These are phyloP conservation scores for Fusarium equiseti DNA, from an alignment of 2,329 filamentous ascomycete genomes.

Conservation along the genomic window DNA sequence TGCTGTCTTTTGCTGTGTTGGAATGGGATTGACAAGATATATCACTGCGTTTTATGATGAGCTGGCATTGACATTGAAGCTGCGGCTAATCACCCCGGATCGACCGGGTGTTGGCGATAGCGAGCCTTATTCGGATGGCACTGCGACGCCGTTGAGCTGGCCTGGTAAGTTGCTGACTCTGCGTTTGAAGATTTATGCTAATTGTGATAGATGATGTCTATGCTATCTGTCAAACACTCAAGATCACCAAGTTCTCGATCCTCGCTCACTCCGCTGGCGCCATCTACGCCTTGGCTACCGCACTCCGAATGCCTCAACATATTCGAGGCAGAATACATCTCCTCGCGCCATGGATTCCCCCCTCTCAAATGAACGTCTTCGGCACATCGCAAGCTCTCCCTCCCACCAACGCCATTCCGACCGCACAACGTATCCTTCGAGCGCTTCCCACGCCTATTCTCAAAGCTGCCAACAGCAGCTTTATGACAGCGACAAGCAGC, in stretches of 20 bases:
- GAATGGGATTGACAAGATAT: conserved; percentile 96
- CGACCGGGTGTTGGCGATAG: conserved; percentile 94
- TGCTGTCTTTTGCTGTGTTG: conserved; percentile 95
- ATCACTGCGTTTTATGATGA: conserved; percentile 98
- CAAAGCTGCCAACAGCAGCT: conserved; percentile 94
- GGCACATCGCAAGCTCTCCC: conserved; percentile 79
- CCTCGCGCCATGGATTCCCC: conserved; percentile 96
- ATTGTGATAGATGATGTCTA: conserved; percentile 77
- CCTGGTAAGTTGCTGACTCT: conserved; percentile 72
- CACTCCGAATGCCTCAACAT: conserved; percentile 94
- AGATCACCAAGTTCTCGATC: conserved; percentile 95
- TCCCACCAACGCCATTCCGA: conserved; percentile 87
- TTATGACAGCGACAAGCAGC: conserved; percentile 91
- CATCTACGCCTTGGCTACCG: conserved; percentile 97
- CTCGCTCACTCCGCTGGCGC: conserved; percentile 96
- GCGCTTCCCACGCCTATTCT: conserved; percentile 90
- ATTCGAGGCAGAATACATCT: conserved; percentile 95
- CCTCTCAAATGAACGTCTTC: conserved; percentile 88
- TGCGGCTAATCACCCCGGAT: conserved; percentile 93
- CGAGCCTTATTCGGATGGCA: conserved; percentile 83
- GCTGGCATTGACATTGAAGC: conserved; percentile 85
- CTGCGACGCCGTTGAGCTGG: conserved; percentile 91
- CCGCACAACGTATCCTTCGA: conserved; percentile 89
- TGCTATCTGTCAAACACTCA: conserved; percentile 90
- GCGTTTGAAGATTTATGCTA: background rate